Evolutionary conservation across 192 early-diverging fungal genomes (phyloP), one percentile per base, ranked within the genome.

Genomic region (Dissophora ornata): DNA sequence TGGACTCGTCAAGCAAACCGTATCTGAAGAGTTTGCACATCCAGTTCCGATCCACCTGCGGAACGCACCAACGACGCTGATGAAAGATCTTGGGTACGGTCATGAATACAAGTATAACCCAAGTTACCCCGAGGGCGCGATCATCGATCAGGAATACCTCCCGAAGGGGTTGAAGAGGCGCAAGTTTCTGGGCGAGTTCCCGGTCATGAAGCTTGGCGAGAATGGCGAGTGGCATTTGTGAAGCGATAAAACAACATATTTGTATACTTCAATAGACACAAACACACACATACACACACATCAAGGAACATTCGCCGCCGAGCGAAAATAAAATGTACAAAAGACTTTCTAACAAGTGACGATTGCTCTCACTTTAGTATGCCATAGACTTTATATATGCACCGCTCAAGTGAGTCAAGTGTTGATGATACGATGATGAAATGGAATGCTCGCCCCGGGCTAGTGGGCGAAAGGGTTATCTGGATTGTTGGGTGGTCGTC

Each of bases 21-120:
- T 97, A 4, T 50, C 81, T 8, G 70, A 79, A 10, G 87, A 92
- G 53, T 81, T 81, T n/a, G 84, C 84, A 2, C 90, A 88, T 66
- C 93, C 94, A 4, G 94, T 97, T 0, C 95, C 95, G 7, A 65
- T 95, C 41, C 94, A 95, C 62, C 63, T 97, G 10, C 84, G 93
- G 30, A 94, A 94, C 66, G 93, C 94, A 19, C 94, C 93, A 0
- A 94, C 91, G 0, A 57, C 54, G 24, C 70, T 96, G 26, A 94
- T 96, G 93, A 86, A 92, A 75, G 62, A 94, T 29, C 54, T 96
- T 25, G 94, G 92, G 2, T 97, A 95, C 66, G 87, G 86, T 10
- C 57, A 88, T 32, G 93, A 83, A 0, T 97, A 96, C 82, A 91
- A 93, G 61, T 96, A 95, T 71, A 93, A 93, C 64, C 94, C 95